A percentile compares a stretch with the other conserved stretches of the same genome.
phyloP scores from a whole-genome alignment of 1,284 basidiomycete genomes.

The Phylloboletellus chloephorus region DNA sequence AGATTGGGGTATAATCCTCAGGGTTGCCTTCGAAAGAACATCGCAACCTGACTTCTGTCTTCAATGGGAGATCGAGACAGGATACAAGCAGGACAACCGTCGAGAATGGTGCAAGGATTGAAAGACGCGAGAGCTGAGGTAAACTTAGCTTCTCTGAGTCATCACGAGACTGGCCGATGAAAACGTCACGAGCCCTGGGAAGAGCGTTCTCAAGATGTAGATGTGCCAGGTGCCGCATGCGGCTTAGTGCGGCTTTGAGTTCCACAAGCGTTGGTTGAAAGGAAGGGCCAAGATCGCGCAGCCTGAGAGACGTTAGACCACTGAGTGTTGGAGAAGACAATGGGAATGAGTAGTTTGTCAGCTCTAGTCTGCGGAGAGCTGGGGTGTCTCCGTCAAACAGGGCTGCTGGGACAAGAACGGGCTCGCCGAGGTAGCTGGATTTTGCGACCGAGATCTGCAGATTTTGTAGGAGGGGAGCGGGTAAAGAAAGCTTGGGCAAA shows the following conservation, averaged over 20 bases:
- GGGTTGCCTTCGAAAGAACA: slow-evolving; percentile 12
- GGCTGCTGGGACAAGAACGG: slow-evolving; percentile 12
- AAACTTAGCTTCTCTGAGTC: slow-evolving; percentile 13
- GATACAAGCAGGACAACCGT: slow-evolving; percentile 19
- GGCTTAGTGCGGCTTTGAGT: slow-evolving; percentile 25
- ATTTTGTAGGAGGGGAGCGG: slow-evolving; percentile 18
- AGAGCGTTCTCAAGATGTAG: slow-evolving; percentile 32
- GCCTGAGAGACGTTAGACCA: slow-evolving; percentile 28
- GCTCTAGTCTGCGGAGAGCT: slow-evolving; percentile 28
- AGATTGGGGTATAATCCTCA: slow-evolving; percentile 13
- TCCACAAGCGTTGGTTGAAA: slow-evolving; percentile 23
- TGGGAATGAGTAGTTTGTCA: slow-evolving; percentile 25
- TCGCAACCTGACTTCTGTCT: slow-evolving; percentile 18
- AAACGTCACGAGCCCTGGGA: slow-evolving; percentile 11
- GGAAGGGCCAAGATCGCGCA: slow-evolving; percentile 21
- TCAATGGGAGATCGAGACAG: slow-evolving; percentile 15
- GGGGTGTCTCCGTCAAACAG: slow-evolving; percentile 27
- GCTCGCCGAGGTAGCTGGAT: slow-evolving; percentile 9
- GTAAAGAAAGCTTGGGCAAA: slow-evolving; percentile 12
- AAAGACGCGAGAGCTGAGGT: slow-evolving; percentile 18
- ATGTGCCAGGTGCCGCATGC: slow-evolving; percentile 28
- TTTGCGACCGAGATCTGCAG: slow-evolving; percentile 15
- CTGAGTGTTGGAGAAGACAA: slow-evolving; percentile 28
- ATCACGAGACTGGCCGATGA: background rate
- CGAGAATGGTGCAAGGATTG: slow-evolving; percentile 18